phyloP scores from a whole-genome alignment of 805 yeast species.

The Metschnikowia baotianmanensis region DNA sequence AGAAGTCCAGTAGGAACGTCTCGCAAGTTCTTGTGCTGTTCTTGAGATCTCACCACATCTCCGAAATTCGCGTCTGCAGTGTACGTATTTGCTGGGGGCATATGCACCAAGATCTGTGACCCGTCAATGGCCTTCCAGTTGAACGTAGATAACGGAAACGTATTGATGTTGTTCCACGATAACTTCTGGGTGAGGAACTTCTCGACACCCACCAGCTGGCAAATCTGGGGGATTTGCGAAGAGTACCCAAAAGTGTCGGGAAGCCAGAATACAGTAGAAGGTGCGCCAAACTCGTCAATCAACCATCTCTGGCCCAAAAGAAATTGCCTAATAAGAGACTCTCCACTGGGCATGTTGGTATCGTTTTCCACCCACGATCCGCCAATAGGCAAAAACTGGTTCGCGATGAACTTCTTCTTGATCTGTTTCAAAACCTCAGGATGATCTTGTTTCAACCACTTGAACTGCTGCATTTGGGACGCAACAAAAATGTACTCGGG shows the following conservation, averaged over 20 bases:
- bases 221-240: slow-evolving; percentile 91
- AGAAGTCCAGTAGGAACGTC: slow-evolving; percentile 78
- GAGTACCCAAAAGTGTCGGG: slow-evolving; percentile 98
- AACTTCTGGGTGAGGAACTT: slow-evolving; percentile 89
- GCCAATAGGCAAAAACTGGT: slow-evolving; percentile 86
- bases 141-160: slow-evolving; percentile 85
- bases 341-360: slow-evolving; percentile 94
- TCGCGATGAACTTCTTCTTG: slow-evolving; percentile 62
- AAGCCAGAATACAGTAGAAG: slow-evolving; percentile 82
- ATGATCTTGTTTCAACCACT: slow-evolving; percentile 86
- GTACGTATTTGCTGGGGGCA: slow-evolving; percentile 97
- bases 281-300: slow-evolving; percentile 71
- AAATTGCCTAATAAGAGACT: slow-evolving; percentile 84
- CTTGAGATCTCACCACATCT: slow-evolving; percentile 77
- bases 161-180: slow-evolving; percentile 94
- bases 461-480: slow-evolving; percentile 93
- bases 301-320: slow-evolving; percentile 87
- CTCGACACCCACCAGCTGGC: slow-evolving; percentile 81
- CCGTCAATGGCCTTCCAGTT: slow-evolving; percentile 97
- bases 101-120: slow-evolving; percentile 88
- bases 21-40: slow-evolving; percentile 80
- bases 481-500: slow-evolving; percentile 95
- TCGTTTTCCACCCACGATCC: slow-evolving; percentile 99
- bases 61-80: slow-evolving; percentile 93
- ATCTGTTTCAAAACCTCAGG: slow-evolving; percentile 71